A percentile compares a stretch with the other conserved stretches of the same genome.
Evolutionary conservation across 2,329 filamentous ascomycete genomes (phyloP).

Genomic region (Neospermospora avenae): DNA sequence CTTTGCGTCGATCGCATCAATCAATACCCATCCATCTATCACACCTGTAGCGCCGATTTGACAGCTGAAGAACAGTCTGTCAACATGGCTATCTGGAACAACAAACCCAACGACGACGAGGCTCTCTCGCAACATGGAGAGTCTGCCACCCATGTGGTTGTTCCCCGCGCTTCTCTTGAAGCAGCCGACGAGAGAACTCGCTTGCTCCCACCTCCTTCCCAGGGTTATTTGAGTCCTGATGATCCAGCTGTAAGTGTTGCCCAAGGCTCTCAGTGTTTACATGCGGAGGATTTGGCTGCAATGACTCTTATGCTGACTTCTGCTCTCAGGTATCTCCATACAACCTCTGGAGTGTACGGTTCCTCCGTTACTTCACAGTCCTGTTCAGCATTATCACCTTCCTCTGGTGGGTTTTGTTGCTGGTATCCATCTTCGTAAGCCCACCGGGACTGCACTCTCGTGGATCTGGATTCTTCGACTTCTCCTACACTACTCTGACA

Average conservation of each 20-base stretch:
- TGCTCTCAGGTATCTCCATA: conserved; percentile 69
- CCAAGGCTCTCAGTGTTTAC: not conserved
- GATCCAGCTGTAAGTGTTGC: conserved; percentile 66
- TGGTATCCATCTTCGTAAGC: conserved; percentile 89
- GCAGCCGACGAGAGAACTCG: conserved; percentile 56
- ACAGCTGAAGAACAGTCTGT: not conserved
- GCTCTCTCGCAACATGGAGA: conserved; percentile 18
- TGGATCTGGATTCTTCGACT: conserved; percentile 90
- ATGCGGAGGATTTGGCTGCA: not conserved
- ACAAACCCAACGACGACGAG: conserved; percentile 42
- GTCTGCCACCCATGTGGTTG: conserved; percentile 7
- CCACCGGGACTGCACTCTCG: conserved; percentile 81
- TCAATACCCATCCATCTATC: not conserved
- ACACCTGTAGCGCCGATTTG: not conserved
- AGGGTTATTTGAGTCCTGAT: conserved; percentile 68
- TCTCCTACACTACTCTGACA: conserved; percentile 77
- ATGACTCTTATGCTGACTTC: conserved; percentile 20
- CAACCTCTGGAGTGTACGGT: conserved; percentile 88
- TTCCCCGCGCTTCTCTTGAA: conserved; percentile 31
- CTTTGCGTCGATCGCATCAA: too few relatives aligned
- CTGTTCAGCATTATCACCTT: conserved; percentile 72
- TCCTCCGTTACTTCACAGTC: conserved; percentile 74
- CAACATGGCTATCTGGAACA: conserved; percentile 53
- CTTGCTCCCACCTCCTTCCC: conserved; percentile 30
- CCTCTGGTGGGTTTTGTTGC: conserved; percentile 86